Conservation (phyloP, 352 stramenopile genomes). For the Plasmopara muralis region DNA sequence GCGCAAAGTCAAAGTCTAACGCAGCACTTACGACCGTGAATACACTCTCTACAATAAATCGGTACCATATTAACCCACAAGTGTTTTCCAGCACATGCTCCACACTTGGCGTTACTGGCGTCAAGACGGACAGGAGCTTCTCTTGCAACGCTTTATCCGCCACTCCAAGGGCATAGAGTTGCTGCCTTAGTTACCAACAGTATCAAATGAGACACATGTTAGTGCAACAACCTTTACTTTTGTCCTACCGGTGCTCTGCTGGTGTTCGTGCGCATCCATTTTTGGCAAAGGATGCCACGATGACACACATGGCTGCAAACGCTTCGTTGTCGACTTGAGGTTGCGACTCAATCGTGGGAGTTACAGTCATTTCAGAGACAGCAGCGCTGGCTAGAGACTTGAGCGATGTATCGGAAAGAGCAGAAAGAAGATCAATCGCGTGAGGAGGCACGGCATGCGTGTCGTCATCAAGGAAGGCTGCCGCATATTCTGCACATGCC, state of each 20-base stretch:
- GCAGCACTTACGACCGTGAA: not conserved
- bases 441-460: constrained; percentile 11
- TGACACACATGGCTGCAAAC: constrained; percentile 27
- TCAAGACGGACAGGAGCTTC: constrained; percentile 20
- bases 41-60: not conserved
- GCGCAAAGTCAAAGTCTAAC: constrained; percentile 63
- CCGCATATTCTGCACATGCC: constrained; percentile 8
- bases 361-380: constrained; percentile 16
- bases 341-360: constrained; percentile 2
- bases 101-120: constrained; percentile 12
- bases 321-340: constrained; percentile 6
- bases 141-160: constrained; percentile 24
- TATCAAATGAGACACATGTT: constrained; percentile 9
- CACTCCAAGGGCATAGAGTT: constrained; percentile 26
- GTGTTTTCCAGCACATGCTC: constrained; percentile 29
- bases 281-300: constrained; percentile 19
- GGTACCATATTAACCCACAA: constrained; percentile 14
- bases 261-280: constrained; percentile 9
- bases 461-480: constrained; percentile 13
- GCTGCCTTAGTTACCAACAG: constrained; percentile 17
- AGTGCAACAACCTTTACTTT: not conserved
- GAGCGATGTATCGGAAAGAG: constrained; percentile 15
- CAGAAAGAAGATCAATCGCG: constrained; percentile 6
- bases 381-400: constrained; percentile 19
- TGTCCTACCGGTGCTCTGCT: constrained; percentile 17